These are phyloP conservation scores for Blastomyces gilchristii DNA, from an alignment of 2,329 filamentous ascomycete species.

Conservation along the genomic window DNA sequence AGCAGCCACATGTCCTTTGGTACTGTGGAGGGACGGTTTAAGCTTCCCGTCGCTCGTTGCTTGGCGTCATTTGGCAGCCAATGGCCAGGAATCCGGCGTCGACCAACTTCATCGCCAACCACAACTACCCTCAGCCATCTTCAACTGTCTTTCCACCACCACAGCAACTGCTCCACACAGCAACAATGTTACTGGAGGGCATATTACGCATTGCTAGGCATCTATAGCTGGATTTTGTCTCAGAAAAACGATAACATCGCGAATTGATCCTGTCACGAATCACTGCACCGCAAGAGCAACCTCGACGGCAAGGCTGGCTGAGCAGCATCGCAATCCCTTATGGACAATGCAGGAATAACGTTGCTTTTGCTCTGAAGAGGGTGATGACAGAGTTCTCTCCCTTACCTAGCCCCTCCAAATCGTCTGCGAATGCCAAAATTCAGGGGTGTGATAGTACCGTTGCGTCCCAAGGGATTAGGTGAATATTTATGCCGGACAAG, in stretches of 20 bases:
- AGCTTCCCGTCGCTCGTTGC: neutral
- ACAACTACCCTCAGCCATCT: neutral
- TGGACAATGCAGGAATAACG: neutral
- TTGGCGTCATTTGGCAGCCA: neutral
- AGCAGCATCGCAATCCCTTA: neutral
- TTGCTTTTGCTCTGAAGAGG: neutral
- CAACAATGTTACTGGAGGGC: neutral
- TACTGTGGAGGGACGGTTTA: neutral
- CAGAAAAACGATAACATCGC: neutral
- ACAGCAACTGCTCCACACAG: neutral
- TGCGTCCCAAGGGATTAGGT: neutral
- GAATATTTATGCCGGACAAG: neutral
- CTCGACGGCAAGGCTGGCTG: neutral
- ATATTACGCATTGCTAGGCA: neutral
- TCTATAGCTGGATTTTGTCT: neutral
- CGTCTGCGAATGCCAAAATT: neutral
- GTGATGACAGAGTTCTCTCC: neutral
- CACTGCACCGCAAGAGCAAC: neutral
- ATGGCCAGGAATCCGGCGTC: neutral
- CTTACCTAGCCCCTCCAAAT: neutral
- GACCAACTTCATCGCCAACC: neutral
- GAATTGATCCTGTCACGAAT: neutral
- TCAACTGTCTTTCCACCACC: neutral
- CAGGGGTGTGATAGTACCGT: neutral
- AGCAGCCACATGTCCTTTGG: constrained; percentile 1